Conservation (phyloP, 805 yeast species). For the Hanseniaspora nectarophila region DNA sequence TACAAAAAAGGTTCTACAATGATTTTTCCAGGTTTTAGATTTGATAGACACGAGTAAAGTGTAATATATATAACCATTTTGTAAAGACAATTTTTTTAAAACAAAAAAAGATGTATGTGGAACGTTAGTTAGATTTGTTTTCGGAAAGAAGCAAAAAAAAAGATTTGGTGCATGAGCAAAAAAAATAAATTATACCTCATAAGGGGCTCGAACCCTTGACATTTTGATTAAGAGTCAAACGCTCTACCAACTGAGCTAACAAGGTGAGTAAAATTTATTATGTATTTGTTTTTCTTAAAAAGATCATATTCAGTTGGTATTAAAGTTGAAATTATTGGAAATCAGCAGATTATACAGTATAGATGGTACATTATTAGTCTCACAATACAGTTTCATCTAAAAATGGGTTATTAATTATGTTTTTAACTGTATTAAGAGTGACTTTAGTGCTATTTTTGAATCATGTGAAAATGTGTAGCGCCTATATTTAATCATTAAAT, state of each 20-base stretch:
- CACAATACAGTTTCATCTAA: too few relatives aligned
- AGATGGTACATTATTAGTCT: too few relatives aligned
- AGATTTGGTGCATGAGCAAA: neutral
- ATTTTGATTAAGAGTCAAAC: constrained; percentile 4
- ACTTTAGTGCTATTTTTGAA: too few relatives aligned
- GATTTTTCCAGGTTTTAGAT: neutral
- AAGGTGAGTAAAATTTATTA: neutral
- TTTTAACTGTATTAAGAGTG: too few relatives aligned
- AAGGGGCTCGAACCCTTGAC: constrained; percentile 6
- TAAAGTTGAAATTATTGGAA: too few relatives aligned
- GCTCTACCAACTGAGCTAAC: constrained; percentile 6
- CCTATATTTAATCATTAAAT: too few relatives aligned
- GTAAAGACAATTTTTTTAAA: neutral
- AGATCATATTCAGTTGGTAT: too few relatives aligned
- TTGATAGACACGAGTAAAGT: neutral
- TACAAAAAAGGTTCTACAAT: neutral
- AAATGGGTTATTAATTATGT: too few relatives aligned
- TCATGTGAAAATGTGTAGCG: too few relatives aligned
- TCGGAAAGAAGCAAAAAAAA: neutral
- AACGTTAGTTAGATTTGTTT: neutral
- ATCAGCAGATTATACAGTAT: too few relatives aligned
- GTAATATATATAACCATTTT: neutral
- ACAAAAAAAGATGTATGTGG: neutral
- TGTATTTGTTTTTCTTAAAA: too few relatives aligned
- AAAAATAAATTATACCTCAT: neutral